Evolutionary conservation across 2,329 filamentous ascomycete species (phyloP).

Genomic region (Ceratocystis huliohia): DNA sequence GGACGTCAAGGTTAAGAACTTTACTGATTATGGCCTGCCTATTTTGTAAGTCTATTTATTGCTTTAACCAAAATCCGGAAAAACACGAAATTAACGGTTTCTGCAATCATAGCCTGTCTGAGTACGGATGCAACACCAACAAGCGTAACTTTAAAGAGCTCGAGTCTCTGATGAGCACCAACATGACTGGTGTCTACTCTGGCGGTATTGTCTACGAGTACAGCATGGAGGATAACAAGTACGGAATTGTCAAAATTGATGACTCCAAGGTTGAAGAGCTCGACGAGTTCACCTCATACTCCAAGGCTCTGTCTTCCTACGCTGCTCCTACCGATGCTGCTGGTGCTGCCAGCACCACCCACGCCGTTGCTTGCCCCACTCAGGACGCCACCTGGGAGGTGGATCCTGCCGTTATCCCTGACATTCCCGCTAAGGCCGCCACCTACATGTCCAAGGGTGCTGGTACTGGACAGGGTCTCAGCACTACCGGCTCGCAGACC

Average conservation of each 20-base stretch:
- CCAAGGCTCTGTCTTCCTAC: slow-evolving; percentile 37
- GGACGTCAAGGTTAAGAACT: slow-evolving; percentile 79
- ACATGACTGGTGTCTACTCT: slow-evolving; percentile 88
- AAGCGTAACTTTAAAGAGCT: slow-evolving; percentile 73
- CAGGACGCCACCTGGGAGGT: slow-evolving; percentile 40
- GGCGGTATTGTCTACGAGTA: slow-evolving; percentile 97
- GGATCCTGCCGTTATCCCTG: slow-evolving; percentile 37
- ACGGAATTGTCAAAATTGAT: slow-evolving; percentile 59
- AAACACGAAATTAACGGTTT: neutral
- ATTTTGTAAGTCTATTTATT: slow-evolving; percentile 50
- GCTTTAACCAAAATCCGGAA: slow-evolving; percentile 9
- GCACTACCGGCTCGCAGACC: slow-evolving; percentile 42
- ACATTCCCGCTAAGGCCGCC: slow-evolving; percentile 38
- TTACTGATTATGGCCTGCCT: slow-evolving; percentile 72
- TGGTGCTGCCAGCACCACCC: slow-evolving; percentile 37
- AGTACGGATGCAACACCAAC: slow-evolving; percentile 82
- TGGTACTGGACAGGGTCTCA: slow-evolving; percentile 41
- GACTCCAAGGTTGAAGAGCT: slow-evolving; percentile 43
- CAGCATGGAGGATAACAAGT: slow-evolving; percentile 64
- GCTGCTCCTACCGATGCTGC: slow-evolving; percentile 40
- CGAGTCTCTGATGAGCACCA: slow-evolving; percentile 57
- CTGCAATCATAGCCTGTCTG: slow-evolving; percentile 51
- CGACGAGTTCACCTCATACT: slow-evolving; percentile 47
- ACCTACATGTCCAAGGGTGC: slow-evolving; percentile 44
- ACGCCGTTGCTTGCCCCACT: slow-evolving; percentile 38